Percentiles rank a stretch among this genome's conserved stretches.
These are phyloP conservation scores for Arthrobotrys sinensis DNA, from an alignment of 2,329 filamentous ascomycete genomes.

Conservation along the genomic window DNA sequence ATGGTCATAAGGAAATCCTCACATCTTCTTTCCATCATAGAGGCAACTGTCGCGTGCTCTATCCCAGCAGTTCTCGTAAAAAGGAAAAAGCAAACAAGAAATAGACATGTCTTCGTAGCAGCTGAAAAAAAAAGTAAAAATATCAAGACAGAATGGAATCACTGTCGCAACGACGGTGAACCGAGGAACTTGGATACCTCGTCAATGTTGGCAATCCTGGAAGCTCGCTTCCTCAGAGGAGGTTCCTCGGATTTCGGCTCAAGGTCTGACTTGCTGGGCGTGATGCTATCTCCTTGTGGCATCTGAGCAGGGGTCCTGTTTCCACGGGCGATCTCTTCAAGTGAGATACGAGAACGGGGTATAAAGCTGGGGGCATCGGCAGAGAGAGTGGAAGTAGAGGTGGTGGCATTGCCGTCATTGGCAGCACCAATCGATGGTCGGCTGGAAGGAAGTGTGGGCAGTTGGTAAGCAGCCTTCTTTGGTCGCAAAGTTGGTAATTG, in stretches of 20 bases:
- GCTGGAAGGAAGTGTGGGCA: not conserved
- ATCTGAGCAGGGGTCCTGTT: not conserved
- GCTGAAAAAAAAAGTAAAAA: not conserved
- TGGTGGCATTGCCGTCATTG: not conserved
- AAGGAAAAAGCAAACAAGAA: not conserved
- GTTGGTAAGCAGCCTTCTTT: not conserved
- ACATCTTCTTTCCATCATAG: not conserved
- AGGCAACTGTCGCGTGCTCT: not conserved
- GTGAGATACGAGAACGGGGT: not conserved
- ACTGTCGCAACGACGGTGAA: not conserved
- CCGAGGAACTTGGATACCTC: not conserved
- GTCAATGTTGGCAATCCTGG: constrained; percentile 33
- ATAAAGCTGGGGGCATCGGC: constrained; percentile 1
- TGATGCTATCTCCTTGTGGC: not conserved
- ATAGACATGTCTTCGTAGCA: no score
- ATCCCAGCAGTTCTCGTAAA: not conserved
- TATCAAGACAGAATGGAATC: not conserved
- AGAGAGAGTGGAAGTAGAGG: not conserved
- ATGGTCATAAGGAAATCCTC: not conserved
- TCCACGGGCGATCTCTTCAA: not conserved
- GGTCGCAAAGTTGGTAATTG: constrained; percentile 34
- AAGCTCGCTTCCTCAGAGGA: constrained; percentile 39
- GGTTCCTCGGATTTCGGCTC: constrained; percentile 6
- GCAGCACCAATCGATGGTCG: not conserved
- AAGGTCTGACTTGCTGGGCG: not conserved